Conservation (phyloP, 108 stramenopile genomes). For the Pseudonitzschia pungens region DNA sequence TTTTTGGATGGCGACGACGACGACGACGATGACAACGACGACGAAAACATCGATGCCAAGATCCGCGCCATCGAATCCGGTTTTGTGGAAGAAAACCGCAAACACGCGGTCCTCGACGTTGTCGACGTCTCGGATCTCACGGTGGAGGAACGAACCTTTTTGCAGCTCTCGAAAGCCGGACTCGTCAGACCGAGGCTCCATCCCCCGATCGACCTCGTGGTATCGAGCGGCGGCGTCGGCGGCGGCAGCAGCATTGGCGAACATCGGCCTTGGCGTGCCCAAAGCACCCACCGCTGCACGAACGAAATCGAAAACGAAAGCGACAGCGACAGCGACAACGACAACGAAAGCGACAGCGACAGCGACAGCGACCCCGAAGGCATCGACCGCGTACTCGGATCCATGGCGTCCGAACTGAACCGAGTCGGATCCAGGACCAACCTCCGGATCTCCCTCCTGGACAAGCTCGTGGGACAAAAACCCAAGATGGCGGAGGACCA, state of each 20-base stretch:
- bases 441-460: conserved; percentile 27
- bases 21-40: conserved; percentile 12
- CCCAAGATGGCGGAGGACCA: conserved; percentile 41
- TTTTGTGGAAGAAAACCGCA: neutral
- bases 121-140: conserved; percentile 40
- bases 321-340: neutral
- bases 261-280: too few species aligned
- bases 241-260: too few species aligned
- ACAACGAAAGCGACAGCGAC: neutral
- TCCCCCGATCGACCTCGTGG: conserved; percentile 19
- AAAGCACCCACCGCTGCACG: too few species aligned
- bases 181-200: conserved; percentile 25
- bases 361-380: conserved; percentile 29
- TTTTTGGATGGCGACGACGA: conserved; percentile 41
- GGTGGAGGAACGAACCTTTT: conserved; percentile 38
- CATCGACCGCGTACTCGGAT: conserved; percentile 29
- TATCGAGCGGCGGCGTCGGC: neutral
- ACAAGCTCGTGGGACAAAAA: too few species aligned
- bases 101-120: conserved; percentile 6
- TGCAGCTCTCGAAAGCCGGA: conserved; percentile 29
- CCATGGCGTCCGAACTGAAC: conserved; percentile 32
- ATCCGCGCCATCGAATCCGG: conserved; percentile 25
- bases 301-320: too few species aligned
- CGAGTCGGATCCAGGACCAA: conserved; percentile 28
- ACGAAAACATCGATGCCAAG: conserved; percentile 35